A percentile compares a stretch with the other conserved stretches of the same genome.
These are phyloP conservation scores for Chrysanthemum makinoi DNA, from an alignment of 129 eudicot genomes.

Conservation along the genomic window DNA sequence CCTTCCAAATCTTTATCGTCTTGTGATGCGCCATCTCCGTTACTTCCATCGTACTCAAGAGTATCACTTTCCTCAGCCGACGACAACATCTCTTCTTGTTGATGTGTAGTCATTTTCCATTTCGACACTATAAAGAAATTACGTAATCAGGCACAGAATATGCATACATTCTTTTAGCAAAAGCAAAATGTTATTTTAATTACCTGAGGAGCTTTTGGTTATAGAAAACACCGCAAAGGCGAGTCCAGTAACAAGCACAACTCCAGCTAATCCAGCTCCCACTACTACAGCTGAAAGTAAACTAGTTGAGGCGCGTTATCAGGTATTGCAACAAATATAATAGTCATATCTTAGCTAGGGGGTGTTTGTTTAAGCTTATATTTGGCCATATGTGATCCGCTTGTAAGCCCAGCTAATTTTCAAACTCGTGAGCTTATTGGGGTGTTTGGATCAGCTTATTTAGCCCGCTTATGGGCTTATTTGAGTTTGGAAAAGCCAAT, in stretches of 20 bases:
- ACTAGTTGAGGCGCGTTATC: neutral
- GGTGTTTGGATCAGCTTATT: too few species aligned
- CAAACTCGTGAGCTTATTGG: too few species aligned
- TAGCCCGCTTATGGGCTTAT: too few species aligned
- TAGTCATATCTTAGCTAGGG: too few species aligned
- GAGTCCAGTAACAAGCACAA: neutral
- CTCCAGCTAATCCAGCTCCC: slow-evolving; percentile 1
- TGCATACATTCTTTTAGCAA: neutral
- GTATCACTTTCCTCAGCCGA: neutral
- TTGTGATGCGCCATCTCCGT: neutral
- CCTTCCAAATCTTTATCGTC: neutral
- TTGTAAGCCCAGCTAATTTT: too few species aligned
- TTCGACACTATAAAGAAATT: neutral
- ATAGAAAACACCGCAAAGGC: neutral
- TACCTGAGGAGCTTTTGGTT: neutral
- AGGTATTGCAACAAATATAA: too few species aligned
- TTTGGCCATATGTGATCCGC: too few species aligned
- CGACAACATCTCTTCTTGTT: neutral
- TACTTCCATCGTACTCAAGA: neutral
- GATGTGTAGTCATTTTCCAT: neutral
- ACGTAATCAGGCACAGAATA: too few species aligned
- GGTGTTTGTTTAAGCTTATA: too few species aligned
- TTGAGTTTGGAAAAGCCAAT: too few species aligned
- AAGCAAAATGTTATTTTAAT: neutral
- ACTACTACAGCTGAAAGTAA: neutral